These are phyloP conservation scores for Ceratocystiopsis minuta DNA, from an alignment of 2,329 filamentous ascomycete species.

Conservation along the genomic window DNA sequence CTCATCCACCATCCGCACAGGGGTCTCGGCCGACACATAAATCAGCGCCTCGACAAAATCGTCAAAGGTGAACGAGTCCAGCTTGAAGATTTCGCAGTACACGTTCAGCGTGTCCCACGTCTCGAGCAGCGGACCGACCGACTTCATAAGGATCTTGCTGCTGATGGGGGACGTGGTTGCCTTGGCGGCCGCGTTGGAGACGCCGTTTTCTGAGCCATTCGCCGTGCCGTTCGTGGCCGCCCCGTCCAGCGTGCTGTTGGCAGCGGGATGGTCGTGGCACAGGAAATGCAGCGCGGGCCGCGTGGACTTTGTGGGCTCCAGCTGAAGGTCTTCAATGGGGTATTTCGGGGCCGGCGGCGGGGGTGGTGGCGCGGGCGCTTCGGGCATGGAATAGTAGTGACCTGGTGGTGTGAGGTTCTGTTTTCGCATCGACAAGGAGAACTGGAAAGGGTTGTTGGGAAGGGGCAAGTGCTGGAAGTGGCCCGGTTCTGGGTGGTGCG, in stretches of 20 bases:
- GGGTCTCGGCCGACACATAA: constrained; percentile 52
- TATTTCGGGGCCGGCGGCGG: constrained; percentile 73
- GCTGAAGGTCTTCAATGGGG: constrained; percentile 82
- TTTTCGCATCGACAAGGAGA: constrained; percentile 22
- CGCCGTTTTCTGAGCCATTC: no score
- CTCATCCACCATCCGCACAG: constrained; percentile 76
- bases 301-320: constrained; percentile 47
- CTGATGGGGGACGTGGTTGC: constrained; percentile 22
- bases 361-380: constrained; percentile 28
- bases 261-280: constrained; percentile 40
- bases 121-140: constrained; percentile 71
- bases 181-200: constrained; percentile 25
- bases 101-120: constrained; percentile 96
- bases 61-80: constrained; percentile 96
- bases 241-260: no score
- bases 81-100: constrained; percentile 84
- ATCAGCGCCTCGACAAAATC: constrained; percentile 83
- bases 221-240: no score
- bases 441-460: constrained; percentile 28
- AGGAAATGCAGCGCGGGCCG: constrained; percentile 67
- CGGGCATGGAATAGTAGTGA: constrained; percentile 16
- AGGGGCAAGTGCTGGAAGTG: constrained; percentile 21
- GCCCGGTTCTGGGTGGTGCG: constrained; percentile 17
- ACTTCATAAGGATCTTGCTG: constrained; percentile 58
- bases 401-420: constrained; percentile 19